Conservation (phyloP, 352 stramenopile species). For the Saprolegnia parasitica region DNA sequence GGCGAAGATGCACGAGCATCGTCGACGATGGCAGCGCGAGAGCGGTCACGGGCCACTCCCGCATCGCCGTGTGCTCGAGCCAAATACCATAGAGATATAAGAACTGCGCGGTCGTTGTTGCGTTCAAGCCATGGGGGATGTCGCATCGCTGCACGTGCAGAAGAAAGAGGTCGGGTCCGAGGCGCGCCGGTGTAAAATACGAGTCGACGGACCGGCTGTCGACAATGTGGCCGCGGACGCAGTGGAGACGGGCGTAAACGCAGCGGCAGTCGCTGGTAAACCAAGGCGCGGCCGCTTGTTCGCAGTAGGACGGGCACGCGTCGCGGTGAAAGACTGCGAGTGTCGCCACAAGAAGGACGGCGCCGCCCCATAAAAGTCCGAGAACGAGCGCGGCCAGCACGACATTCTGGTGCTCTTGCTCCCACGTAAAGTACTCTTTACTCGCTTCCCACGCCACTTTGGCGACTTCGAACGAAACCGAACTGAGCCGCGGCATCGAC, state of each 20-base stretch:
- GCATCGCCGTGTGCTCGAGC: background rate
- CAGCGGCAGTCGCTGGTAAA: background rate
- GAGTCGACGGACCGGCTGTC: background rate
- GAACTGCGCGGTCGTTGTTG: background rate
- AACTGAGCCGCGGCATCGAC: background rate
- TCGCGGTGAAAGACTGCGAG: background rate
- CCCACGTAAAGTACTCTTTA: background rate
- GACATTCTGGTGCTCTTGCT: background rate
- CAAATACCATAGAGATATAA: background rate
- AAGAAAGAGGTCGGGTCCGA: background rate
- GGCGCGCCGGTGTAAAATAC: background rate
- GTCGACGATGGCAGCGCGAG: background rate
- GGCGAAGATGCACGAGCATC: background rate
- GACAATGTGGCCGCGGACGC: background rate
- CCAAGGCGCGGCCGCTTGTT: background rate
- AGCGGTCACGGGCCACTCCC: background rate
- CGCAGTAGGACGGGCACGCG: background rate
- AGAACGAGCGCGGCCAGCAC: background rate
- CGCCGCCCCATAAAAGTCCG: background rate
- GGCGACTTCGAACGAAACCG: background rate
- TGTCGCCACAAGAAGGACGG: background rate
- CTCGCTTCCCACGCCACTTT: background rate
- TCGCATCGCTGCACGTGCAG: conserved; percentile 3
- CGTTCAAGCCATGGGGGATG: background rate
- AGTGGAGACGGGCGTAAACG: background rate